phyloP scores from a whole-genome alignment of 495 filamentous ascomycete species.

The Annulohypoxylon maeteangense region DNA sequence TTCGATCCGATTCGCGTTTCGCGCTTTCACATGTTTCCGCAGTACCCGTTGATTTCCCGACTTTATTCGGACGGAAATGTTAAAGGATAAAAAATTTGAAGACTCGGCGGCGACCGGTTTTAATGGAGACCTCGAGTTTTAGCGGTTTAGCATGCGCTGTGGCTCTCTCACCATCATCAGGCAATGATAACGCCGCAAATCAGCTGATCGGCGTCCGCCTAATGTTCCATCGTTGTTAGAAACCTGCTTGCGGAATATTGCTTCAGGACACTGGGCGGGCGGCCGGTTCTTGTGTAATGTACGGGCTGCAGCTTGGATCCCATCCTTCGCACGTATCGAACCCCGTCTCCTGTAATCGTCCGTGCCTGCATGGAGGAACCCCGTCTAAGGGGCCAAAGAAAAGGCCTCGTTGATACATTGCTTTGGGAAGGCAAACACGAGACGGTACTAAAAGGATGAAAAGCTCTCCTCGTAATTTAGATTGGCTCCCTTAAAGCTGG shows the following conservation, averaged over 20 bases:
- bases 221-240: conserved; percentile 4
- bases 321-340: conserved; percentile 43
- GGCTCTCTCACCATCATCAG: conserved; percentile 43
- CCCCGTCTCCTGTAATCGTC: conserved; percentile 38
- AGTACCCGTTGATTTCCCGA: conserved; percentile 37
- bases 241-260: conserved; percentile 18
- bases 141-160: background rate
- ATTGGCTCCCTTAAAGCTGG: conserved; percentile 25
- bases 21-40: conserved; percentile 41
- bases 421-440: conserved; percentile 40
- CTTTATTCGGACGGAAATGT: background rate
- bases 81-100: background rate
- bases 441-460: conserved; percentile 14
- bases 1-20: conserved; percentile 42
- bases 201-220: conserved; percentile 43
- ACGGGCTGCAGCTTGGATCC: conserved; percentile 20
- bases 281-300: conserved; percentile 27
- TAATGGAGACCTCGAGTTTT: background rate
- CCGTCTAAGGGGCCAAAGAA: conserved; percentile 26
- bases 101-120: conserved; percentile 27
- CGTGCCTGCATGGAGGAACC: conserved; percentile 35
- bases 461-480: conserved; percentile 11
- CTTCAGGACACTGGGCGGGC: conserved; percentile 12
- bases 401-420: conserved; percentile 2
- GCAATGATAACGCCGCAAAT: conserved; percentile 30